Evolutionary conservation across 2,329 filamentous ascomycete genomes (phyloP), one percentile per base, ranked within the genome.

Genomic region (Paracoccidioides lutzii): DNA sequence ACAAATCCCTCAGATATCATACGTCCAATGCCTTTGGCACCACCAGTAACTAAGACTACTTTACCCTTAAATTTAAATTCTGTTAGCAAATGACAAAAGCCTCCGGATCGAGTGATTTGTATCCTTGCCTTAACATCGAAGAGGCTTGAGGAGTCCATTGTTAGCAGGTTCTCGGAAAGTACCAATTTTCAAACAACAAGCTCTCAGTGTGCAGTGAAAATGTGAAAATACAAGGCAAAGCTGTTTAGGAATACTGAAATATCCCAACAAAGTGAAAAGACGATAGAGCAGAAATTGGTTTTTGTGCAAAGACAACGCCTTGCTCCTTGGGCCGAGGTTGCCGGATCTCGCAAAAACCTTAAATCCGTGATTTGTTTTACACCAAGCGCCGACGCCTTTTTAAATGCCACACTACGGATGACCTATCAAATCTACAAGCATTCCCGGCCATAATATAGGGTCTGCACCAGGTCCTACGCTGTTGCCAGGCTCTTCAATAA

Each of bases 121-220:
- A 22, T 22, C 22, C 69, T 61, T 64, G 81, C 81, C 75, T 82
- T 79, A 61, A 84, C 79, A 61, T 78, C 71, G 64, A 83, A 83
- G 41, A 84, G 72, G 58, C 60, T 76, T 60, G 74, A 69, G 9
- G 75, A 64, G 64, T 83, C 79, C 81, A 83, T 82, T 55, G 45
- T 59, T 5, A 14, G 53, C 43, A 43, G 33, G n/a, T 8, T 32
- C 14, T 42, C 50, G 56, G 12, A 56, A 15, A 14, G 30, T 35
- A 35, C 33, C 35, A 7, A 37, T 37, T 28, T 35, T 37, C 22
- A 32, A 30, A 50, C 22, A n/a, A 14, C n/a, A n/a, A 8, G 6
- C 4, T 33, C 35, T 35, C 45, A 33, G 15, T 33, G 30, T 35
- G 10, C 6, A 7, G 32, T 35, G 9, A 30, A 50, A 32, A n/a